These are phyloP conservation scores for Oryza punctata DNA, from an alignment of 176 grass and related monocot species.

Conservation along the genomic window DNA sequence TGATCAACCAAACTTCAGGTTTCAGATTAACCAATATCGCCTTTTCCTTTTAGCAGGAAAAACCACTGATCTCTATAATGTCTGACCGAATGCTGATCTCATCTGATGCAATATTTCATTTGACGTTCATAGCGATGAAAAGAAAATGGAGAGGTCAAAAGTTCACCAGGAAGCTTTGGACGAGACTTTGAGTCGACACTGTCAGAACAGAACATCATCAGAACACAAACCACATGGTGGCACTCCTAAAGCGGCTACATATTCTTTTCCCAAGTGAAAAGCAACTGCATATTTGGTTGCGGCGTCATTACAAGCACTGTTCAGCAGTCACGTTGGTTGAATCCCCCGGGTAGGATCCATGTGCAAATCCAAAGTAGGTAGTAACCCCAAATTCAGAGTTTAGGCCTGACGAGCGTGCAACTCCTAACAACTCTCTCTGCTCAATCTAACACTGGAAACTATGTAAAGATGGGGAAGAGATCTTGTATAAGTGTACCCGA, in stretches of 20 bases:
- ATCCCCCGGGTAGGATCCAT: conserved; percentile 21
- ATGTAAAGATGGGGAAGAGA: not conserved
- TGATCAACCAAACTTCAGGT: conserved; percentile 21
- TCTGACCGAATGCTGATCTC: conserved; percentile 52
- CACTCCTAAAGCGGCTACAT: conserved; percentile 1
- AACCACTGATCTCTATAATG: conserved; percentile 5
- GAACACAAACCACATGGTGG: conserved; percentile 37
- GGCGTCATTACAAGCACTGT: conserved; percentile 8
- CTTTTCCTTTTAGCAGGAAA: not conserved
- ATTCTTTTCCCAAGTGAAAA: conserved; percentile 33
- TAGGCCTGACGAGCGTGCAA: not conserved
- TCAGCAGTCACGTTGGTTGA: conserved; percentile 38
- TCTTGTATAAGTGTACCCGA: not conserved
- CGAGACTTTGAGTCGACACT: not conserved
- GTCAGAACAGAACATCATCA: conserved; percentile 2
- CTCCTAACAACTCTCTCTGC: not conserved
- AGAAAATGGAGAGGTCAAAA: conserved; percentile 15
- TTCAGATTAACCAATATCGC: not conserved
- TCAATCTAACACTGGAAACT: not conserved
- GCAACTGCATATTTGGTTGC: conserved; percentile 27
- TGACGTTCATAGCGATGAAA: not conserved
- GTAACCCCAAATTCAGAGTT: conserved; percentile 5
- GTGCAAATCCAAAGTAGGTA: conserved; percentile 19
- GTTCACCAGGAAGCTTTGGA: not conserved
- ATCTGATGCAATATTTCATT: conserved; percentile 23